Conservation (phyloP, 495 filamentous ascomycete genomes). For the Penicillium nucicola region DNA sequence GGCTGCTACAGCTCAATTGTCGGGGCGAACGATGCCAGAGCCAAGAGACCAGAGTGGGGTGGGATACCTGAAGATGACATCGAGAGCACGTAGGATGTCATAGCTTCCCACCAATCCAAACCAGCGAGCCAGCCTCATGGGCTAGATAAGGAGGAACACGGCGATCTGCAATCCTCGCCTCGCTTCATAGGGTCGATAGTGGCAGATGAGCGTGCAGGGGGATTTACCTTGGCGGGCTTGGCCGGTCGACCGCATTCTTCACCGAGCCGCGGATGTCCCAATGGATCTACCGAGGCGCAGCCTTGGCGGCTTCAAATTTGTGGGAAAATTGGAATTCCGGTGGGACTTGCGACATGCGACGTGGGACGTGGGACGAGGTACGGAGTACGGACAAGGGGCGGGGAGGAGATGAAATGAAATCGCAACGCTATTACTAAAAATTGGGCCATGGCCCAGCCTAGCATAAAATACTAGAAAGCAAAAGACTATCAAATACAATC, state of each 20-base stretch:
- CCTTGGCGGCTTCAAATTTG: conserved; percentile 8
- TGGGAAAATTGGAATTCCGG: background rate
- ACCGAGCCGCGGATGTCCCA: background rate
- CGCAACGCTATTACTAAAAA: conserved; percentile 20
- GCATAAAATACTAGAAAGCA: conserved; percentile 1
- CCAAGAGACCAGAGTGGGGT: background rate
- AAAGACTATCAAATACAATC: conserved; percentile 29
- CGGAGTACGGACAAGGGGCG: background rate
- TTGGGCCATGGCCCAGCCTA: conserved; percentile 9
- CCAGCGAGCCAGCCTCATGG: background rate
- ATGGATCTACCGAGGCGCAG: background rate
- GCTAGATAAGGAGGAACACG: background rate
- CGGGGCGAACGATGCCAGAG: background rate
- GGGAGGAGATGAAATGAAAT: conserved; percentile 1
- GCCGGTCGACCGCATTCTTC: conserved; percentile 6
- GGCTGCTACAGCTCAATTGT: no score
- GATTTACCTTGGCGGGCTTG: conserved; percentile 21
- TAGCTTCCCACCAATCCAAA: background rate
- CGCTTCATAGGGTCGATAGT: conserved; percentile 3
- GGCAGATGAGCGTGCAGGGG: conserved; percentile 11
- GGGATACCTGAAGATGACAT: background rate
- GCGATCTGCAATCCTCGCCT: background rate
- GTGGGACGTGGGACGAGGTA: no score
- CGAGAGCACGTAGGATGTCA: background rate
- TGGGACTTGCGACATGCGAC: background rate